Conservation (phyloP, 495 filamentous ascomycete species). For the Articulospora tetracladia region DNA sequence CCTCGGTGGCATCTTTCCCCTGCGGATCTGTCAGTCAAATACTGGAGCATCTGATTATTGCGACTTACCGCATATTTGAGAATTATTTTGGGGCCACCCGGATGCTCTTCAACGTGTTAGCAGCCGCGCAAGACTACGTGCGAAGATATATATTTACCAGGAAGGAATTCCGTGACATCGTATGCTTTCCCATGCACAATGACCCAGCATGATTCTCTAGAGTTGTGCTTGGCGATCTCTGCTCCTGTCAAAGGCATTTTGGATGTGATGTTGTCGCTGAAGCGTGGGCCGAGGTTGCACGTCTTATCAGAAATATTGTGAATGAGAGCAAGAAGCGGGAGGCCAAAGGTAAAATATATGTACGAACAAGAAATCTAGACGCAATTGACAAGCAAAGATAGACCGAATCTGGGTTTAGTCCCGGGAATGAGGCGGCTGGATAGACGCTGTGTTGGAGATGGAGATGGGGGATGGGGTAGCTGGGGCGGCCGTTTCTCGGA, state of each 20-base stretch:
- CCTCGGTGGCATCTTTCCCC: slow-evolving; percentile 82
- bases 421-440: neutral
- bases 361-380: neutral
- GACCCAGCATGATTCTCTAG: slow-evolving; percentile 70
- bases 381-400: neutral
- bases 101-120: slow-evolving; percentile 51
- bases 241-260: slow-evolving; percentile 25
- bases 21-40: slow-evolving; percentile 14
- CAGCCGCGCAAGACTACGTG: neutral
- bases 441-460: neutral
- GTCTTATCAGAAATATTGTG: neutral
- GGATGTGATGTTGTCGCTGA: neutral
- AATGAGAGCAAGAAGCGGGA: neutral
- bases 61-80: slow-evolving; percentile 63
- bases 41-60: neutral
- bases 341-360: neutral
- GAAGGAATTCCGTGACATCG: slow-evolving; percentile 74
- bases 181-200: slow-evolving; percentile 70
- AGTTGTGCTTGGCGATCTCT: slow-evolving; percentile 54
- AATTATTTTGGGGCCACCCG: slow-evolving; percentile 75
- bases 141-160: slow-evolving; percentile 33
- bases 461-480: neutral
- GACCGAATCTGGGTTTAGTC: neutral
- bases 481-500: neutral
- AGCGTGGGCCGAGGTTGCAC: neutral